Evolutionary conservation across 352 stramenopile species (phyloP).

Genomic region (Pythium coloratum): DNA sequence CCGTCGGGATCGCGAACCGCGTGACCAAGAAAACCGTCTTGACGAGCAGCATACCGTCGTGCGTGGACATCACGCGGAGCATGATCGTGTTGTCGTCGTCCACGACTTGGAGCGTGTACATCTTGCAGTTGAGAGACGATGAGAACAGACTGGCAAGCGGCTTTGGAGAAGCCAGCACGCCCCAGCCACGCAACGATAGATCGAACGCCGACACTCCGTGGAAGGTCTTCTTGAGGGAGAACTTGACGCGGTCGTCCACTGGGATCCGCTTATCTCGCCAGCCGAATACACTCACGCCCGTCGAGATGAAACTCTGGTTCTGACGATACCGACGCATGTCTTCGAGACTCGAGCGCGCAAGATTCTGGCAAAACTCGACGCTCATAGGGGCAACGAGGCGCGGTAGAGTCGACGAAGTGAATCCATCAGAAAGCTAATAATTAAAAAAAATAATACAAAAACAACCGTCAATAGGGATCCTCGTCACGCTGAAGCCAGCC

Average conservation of each 20-base stretch:
- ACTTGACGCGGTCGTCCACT: conserved; percentile 29
- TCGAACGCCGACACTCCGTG: conserved; percentile 7
- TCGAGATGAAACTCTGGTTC: conserved; percentile 23
- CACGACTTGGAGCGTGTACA: conserved; percentile 19
- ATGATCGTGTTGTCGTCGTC: conserved; percentile 28
- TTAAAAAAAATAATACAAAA: no score
- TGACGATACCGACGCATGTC: conserved; percentile 19
- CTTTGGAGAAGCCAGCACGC: no score
- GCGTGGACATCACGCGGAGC: conserved; percentile 19
- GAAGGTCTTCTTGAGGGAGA: conserved; percentile 35
- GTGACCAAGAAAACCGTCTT: conserved; percentile 27
- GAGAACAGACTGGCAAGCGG: conserved; percentile 19
- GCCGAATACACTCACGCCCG: conserved; percentile 32
- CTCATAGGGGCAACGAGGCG: not conserved
- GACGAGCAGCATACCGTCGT: conserved; percentile 9
- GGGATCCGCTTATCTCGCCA: conserved; percentile 32
- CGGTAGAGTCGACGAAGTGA: not conserved
- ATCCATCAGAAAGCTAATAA: no score
- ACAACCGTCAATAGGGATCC: no score
- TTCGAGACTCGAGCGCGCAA: conserved; percentile 10
- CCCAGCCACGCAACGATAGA: conserved; percentile 12
- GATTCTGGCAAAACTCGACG: conserved; percentile 4
- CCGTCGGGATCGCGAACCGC: conserved; percentile 16
- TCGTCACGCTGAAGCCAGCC: no score
- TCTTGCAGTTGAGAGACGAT: conserved; percentile 6